Evolutionary conservation across 140 eudicot species (phyloP).

Genomic region (Cichorium intybus): DNA sequence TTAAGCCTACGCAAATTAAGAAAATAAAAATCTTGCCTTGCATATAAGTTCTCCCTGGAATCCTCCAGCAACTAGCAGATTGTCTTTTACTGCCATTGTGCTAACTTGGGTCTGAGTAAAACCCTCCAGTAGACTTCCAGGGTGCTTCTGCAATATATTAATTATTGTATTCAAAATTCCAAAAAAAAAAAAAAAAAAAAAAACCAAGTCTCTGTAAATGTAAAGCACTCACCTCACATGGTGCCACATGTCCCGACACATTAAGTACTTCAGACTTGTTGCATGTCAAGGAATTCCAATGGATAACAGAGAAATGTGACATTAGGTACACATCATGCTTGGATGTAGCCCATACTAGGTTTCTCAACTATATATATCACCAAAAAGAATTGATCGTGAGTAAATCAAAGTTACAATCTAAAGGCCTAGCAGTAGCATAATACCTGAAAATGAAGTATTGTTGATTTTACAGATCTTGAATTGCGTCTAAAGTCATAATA

Average conservation of each 20-base stretch:
- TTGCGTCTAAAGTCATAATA: constrained; percentile 72
- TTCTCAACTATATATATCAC: constrained; percentile 75
- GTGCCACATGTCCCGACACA: constrained; percentile 87
- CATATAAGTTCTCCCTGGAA: constrained; percentile 91
- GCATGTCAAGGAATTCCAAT: constrained; percentile 66
- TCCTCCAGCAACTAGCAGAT: constrained; percentile 87
- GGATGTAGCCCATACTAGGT: constrained; percentile 95
- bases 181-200: background rate
- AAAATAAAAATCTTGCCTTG: constrained; percentile 49
- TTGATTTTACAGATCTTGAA: constrained; percentile 80
- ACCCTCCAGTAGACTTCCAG: constrained; percentile 88
- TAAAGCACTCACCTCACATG: constrained; percentile 61
- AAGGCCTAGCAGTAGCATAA: too few species aligned
- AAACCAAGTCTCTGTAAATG: background rate
- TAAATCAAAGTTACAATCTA: too few species aligned
- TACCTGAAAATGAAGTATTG: constrained; percentile 92
- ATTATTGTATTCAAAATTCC: background rate
- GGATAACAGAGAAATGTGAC: constrained; percentile 68
- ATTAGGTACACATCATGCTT: constrained; percentile 91
- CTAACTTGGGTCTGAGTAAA: constrained; percentile 85
- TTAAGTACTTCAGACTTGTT: constrained; percentile 71
- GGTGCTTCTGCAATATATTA: constrained; percentile 57
- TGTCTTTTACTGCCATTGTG: constrained; percentile 83
- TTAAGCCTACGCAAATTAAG: background rate
- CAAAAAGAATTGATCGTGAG: constrained; percentile 24